Conservation (phyloP, 169 alveolate species). For the Ichthyophthirius multifiliis region DNA sequence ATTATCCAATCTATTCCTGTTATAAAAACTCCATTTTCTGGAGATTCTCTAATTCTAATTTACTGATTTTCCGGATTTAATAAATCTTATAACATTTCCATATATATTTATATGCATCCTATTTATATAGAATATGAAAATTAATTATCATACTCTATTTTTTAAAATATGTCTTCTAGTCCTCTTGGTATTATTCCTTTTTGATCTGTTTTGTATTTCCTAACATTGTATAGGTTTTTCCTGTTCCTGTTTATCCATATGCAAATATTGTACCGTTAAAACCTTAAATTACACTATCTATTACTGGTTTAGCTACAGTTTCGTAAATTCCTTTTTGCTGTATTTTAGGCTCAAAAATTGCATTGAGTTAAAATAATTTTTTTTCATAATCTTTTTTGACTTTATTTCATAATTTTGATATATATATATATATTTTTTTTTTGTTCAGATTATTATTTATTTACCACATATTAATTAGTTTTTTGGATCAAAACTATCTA, state of each 20-base stretch:
- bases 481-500: conserved; percentile 49
- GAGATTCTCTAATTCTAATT: conserved; percentile 83
- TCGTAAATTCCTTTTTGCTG: conserved; percentile 62
- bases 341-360: conserved; percentile 63
- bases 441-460: neutral
- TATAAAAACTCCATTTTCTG: conserved; percentile 77
- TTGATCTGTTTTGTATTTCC: conserved; percentile 60
- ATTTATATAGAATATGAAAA: conserved; percentile 56
- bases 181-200: conserved; percentile 83
- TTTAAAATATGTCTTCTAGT: conserved; percentile 65
- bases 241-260: conserved; percentile 88
- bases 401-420: neutral
- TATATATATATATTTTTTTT: neutral
- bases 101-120: conserved; percentile 77
- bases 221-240: conserved; percentile 84
- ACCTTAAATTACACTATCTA: conserved; percentile 76
- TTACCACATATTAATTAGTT: conserved; percentile 22
- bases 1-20: conserved; percentile 70
- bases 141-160: conserved; percentile 43
- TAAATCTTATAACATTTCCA: conserved; percentile 79
- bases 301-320: conserved; percentile 65
- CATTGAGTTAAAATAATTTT: conserved; percentile 66
- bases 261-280: conserved; percentile 87
- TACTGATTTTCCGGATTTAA: conserved; percentile 67
- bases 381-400: conserved; percentile 57